phyloP scores from a whole-genome alignment of 148 eudicot species.

The Diospyros kaki region DNA sequence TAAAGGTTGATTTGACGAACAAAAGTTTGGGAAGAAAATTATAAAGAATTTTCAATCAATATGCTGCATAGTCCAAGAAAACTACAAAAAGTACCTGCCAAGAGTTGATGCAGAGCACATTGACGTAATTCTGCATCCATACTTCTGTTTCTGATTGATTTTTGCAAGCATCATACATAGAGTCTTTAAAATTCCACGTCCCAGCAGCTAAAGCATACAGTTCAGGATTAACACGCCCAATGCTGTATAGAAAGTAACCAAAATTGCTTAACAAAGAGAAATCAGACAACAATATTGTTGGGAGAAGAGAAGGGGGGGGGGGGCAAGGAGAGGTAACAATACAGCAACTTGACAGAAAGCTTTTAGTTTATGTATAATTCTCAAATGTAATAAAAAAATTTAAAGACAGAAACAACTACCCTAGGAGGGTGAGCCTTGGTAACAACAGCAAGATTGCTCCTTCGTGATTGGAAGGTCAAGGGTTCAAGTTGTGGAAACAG shows the following conservation, averaged over 20 bases:
- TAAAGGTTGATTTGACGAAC: not conserved
- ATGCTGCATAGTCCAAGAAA: not conserved
- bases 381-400: not conserved
- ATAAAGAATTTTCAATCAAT: too few species aligned
- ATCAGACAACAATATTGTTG: too few species aligned
- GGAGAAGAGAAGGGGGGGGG: too few species aligned
- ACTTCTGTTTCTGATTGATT: conserved; percentile 29
- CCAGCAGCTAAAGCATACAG: conserved; percentile 74
- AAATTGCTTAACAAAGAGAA: too few species aligned
- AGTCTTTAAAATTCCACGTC: conserved; percentile 35
- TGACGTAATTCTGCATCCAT: conserved; percentile 78
- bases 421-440: too few species aligned
- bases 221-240: conserved; percentile 88
- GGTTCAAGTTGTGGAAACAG: too few species aligned
- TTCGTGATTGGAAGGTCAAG: too few species aligned
- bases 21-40: not conserved
- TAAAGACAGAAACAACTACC: not conserved
- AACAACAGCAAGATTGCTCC: too few species aligned
- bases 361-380: not conserved
- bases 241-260: conserved; percentile 43
- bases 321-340: not conserved
- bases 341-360: not conserved
- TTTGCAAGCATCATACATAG: conserved; percentile 20
- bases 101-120: conserved; percentile 79
- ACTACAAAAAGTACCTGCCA: conserved; percentile 78